A percentile compares a stretch with the other conserved stretches of the same genome.
Conservation (phyloP, 805 yeast species). For the Hemisphaericaspora nanyangensis region DNA sequence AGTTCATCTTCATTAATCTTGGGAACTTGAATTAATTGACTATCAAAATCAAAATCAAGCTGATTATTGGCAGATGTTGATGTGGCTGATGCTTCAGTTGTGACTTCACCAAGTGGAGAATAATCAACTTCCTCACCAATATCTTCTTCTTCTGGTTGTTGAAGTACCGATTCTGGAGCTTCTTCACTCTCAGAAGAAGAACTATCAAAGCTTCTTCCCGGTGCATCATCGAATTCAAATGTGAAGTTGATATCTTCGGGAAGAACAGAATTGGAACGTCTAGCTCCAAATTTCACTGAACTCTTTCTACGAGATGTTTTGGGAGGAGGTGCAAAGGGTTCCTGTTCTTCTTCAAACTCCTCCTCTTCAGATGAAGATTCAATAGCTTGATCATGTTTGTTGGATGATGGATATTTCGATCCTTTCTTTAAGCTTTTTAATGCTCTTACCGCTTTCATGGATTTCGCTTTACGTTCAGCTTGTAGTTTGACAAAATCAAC, state of each 20-base stretch:
- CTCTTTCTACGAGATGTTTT: slow-evolving; percentile 5
- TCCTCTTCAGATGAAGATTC: slow-evolving; percentile 4
- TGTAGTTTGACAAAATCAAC: slow-evolving; percentile 72
- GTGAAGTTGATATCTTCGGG: slow-evolving; percentile 42
- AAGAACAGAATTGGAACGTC: slow-evolving; percentile 35
- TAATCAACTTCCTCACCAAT: slow-evolving; percentile 13
- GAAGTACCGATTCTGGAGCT: slow-evolving; percentile 8
- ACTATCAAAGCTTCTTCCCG: background rate
- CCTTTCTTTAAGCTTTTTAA: slow-evolving; percentile 18
- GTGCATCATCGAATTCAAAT: slow-evolving; percentile 38
- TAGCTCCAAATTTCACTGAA: slow-evolving; percentile 26
- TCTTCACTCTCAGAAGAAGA: slow-evolving; percentile 13
- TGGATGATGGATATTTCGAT: background rate
- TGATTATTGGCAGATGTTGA: slow-evolving; percentile 5
- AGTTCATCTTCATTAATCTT: slow-evolving; percentile 46
- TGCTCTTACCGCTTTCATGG: slow-evolving; percentile 45
- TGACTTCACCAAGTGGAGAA: slow-evolving; percentile 8
- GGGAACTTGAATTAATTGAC: slow-evolving; percentile 45
- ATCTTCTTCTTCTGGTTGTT: slow-evolving; percentile 14
- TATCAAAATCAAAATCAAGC: slow-evolving; percentile 28
- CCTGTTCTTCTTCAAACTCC: background rate
- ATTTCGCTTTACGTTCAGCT: slow-evolving; percentile 58
- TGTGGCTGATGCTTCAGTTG: background rate
- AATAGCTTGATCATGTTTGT: background rate
- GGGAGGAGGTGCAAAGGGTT: background rate